A percentile compares a stretch with the other conserved stretches of the same genome.
Conservation (phyloP, 176 grass and related monocot species). For the Cenchrus purpureus region DNA sequence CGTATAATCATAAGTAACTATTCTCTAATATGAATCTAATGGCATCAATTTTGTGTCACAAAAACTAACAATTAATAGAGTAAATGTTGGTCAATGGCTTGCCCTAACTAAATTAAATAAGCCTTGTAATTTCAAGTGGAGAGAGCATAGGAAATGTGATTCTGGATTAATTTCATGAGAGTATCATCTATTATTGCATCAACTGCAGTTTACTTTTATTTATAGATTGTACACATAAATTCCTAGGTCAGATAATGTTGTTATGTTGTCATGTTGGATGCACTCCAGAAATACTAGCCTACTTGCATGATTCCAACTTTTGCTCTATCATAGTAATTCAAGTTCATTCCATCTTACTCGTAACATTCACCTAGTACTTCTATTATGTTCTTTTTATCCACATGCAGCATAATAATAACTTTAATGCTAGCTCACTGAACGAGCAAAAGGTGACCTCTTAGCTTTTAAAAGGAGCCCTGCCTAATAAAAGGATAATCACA, state of each 20-base stretch:
- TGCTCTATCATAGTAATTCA: slow-evolving; percentile 2
- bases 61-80: background rate
- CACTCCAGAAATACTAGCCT: slow-evolving; percentile 6
- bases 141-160: background rate
- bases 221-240: slow-evolving; percentile 3
- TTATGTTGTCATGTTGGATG: background rate
- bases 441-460: background rate
- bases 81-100: background rate
- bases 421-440: background rate
- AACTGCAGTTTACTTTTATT: slow-evolving; percentile 3
- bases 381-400: background rate
- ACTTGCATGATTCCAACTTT: background rate
- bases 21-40: background rate
- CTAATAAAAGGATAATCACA: background rate
- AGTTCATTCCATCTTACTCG: slow-evolving; percentile 24
- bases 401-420: slow-evolving; percentile 16
- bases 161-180: background rate
- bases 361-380: background rate
- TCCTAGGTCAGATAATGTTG: slow-evolving; percentile 13
- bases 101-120: background rate
- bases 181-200: slow-evolving; percentile 6
- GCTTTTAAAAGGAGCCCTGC: background rate
- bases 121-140: background rate
- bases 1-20: too few species aligned
- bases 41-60: background rate